phyloP scores from a whole-genome alignment of 2,329 filamentous ascomycete species.

The Scedosporium dehoogii region DNA sequence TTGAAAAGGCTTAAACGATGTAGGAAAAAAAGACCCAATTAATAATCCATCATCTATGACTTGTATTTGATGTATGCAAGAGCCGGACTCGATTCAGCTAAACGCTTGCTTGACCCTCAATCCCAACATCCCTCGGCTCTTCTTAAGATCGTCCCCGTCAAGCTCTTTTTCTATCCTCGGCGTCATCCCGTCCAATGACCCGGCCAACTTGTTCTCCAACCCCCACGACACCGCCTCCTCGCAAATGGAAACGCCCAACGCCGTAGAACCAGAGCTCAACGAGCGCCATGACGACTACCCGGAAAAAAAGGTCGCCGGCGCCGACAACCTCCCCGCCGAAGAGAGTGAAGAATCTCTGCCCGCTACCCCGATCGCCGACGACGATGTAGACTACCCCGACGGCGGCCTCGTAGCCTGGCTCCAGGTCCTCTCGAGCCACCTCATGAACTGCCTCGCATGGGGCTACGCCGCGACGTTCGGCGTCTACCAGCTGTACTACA shows the following conservation, averaged over 20 bases:
- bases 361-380: neutral
- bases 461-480: slow-evolving; percentile 39
- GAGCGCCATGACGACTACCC: neutral
- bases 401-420: slow-evolving; percentile 38
- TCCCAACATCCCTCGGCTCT: too few species aligned
- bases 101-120: too few species aligned
- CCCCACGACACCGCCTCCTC: neutral
- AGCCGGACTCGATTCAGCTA: neutral
- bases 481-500: slow-evolving; percentile 43
- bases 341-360: neutral
- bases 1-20: neutral
- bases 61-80: neutral
- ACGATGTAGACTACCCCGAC: slow-evolving; percentile 22
- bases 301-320: neutral
- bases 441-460: slow-evolving; percentile 40
- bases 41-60: neutral
- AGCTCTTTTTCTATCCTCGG: too few species aligned
- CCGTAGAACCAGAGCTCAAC: neutral
- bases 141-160: too few species aligned
- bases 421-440: slow-evolving; percentile 36
- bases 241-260: too few species aligned
- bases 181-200: too few species aligned
- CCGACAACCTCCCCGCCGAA: neutral
- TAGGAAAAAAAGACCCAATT: neutral
- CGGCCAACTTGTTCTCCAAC: neutral